Conservation (phyloP, 768 basidiomycete genomes). For the Suillus occidentalis region DNA sequence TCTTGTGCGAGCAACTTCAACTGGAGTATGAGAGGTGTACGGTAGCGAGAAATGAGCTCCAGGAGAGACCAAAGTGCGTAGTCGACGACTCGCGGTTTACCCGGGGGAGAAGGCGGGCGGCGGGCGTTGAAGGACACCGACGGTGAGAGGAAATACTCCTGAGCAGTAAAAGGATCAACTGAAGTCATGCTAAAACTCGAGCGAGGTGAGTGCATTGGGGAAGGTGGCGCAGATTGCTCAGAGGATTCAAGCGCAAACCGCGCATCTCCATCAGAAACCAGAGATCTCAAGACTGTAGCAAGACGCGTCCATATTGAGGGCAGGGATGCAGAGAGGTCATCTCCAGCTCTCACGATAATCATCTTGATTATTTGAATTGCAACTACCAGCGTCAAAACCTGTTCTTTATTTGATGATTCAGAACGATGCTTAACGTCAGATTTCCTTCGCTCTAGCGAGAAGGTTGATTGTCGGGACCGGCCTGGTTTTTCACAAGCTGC, state of each 20-base stretch:
- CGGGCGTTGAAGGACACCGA: slow-evolving; percentile 4
- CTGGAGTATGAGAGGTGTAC: slow-evolving; percentile 63
- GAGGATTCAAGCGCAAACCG: slow-evolving; percentile 51
- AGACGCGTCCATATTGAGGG: slow-evolving; percentile 66
- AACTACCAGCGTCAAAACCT: slow-evolving; percentile 38
- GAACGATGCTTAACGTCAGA: slow-evolving; percentile 38
- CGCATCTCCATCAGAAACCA: slow-evolving; percentile 60
- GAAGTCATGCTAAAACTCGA: slow-evolving; percentile 32
- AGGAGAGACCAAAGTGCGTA: slow-evolving; percentile 73
- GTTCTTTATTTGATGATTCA: slow-evolving; percentile 17
- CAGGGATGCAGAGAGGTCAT: slow-evolving; percentile 53
- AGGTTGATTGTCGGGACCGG: slow-evolving; percentile 22
- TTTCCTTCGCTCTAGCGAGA: slow-evolving; percentile 43
- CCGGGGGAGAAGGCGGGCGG: slow-evolving; percentile 20
- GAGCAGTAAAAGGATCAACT: slow-evolving; percentile 13
- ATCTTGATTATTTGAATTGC: slow-evolving; percentile 69
- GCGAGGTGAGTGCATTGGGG: slow-evolving; percentile 54
- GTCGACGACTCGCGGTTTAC: slow-evolving; percentile 61
- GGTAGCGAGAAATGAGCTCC: slow-evolving; percentile 61
- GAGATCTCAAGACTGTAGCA: slow-evolving; percentile 48
- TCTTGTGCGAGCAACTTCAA: slow-evolving; percentile 67
- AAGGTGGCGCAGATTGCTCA: slow-evolving; percentile 47
- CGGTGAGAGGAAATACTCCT: background rate
- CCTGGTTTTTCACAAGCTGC: slow-evolving; percentile 44
- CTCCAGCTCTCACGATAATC: slow-evolving; percentile 60